phyloP scores from a whole-genome alignment of 73 alveolate species.

The Tetrahymena malaccensis region DNA sequence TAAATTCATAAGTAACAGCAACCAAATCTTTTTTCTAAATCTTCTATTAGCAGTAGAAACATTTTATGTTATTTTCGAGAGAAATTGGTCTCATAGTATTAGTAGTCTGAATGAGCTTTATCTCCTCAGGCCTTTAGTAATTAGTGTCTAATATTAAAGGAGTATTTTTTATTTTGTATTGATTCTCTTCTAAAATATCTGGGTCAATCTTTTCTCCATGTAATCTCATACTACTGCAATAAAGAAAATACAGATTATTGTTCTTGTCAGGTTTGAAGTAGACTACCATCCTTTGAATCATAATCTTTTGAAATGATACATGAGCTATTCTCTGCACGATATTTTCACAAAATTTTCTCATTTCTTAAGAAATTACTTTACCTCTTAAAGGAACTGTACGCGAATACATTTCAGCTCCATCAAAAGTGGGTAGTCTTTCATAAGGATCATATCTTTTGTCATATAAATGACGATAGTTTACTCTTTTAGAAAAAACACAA shows the following conservation, averaged over 20 bases:
- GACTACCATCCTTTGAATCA: slow-evolving; percentile 11
- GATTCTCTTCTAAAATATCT: neutral
- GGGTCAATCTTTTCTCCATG: slow-evolving; percentile 13
- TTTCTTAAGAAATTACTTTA: slow-evolving; percentile 28
- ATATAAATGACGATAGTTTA: slow-evolving; percentile 21
- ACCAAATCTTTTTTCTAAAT: slow-evolving; percentile 21
- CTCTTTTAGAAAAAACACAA: slow-evolving; percentile 20
- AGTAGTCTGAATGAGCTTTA: slow-evolving; percentile 9
- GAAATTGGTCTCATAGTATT: slow-evolving; percentile 38
- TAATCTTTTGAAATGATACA: slow-evolving; percentile 16
- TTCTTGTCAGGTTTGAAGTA: slow-evolving; percentile 33
- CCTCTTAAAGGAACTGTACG: slow-evolving; percentile 40
- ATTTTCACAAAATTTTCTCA: slow-evolving; percentile 33
- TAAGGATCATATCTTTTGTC: slow-evolving; percentile 42
- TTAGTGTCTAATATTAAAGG: slow-evolving; percentile 31
- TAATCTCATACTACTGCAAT: slow-evolving; percentile 16
- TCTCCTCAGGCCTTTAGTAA: slow-evolving; percentile 16
- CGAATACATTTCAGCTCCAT: slow-evolving; percentile 40
- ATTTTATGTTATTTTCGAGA: slow-evolving; percentile 15
- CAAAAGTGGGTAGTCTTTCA: slow-evolving; percentile 43
- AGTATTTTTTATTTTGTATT: slow-evolving; percentile 19
- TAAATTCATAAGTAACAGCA: slow-evolving; percentile 22
- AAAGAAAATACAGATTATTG: slow-evolving; percentile 25
- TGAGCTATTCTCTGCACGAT: slow-evolving; percentile 18
- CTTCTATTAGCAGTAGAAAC: slow-evolving; percentile 26